phyloP scores from a whole-genome alignment of 148 eudicot species.

The Pouteria glomerata region DNA sequence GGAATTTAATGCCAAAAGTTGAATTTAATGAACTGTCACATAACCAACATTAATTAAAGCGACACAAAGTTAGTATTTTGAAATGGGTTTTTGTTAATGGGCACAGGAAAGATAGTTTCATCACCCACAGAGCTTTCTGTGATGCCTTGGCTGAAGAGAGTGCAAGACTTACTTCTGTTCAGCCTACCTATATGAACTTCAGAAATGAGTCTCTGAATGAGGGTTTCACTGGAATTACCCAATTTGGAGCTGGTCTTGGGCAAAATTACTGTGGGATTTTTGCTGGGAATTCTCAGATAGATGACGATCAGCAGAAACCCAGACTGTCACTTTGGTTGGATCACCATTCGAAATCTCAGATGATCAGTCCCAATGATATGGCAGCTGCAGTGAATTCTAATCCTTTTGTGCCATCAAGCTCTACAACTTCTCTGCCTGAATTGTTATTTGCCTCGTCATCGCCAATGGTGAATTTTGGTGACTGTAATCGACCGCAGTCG shows the following conservation, averaged over 20 bases:
- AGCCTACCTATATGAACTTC: slow-evolving; percentile 49
- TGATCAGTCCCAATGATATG: background rate
- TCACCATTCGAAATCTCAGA: slow-evolving; percentile 11
- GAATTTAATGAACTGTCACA: slow-evolving; percentile 8
- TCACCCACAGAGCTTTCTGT: slow-evolving; percentile 93
- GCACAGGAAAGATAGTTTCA: slow-evolving; percentile 91
- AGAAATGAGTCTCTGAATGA: slow-evolving; percentile 25
- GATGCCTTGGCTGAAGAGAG: slow-evolving; percentile 90
- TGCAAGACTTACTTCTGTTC: slow-evolving; percentile 41
- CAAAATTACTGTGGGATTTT: slow-evolving; percentile 29
- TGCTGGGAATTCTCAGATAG: slow-evolving; percentile 25
- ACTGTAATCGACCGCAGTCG: slow-evolving; percentile 22
- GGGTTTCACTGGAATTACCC: slow-evolving; percentile 25
- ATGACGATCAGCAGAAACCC: slow-evolving; percentile 34
- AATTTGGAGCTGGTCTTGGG: slow-evolving; percentile 29
- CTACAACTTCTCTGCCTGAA: slow-evolving; percentile 30
- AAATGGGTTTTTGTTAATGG: background rate
- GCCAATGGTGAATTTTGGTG: slow-evolving; percentile 32
- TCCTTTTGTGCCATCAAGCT: slow-evolving; percentile 8
- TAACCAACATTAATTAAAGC: background rate
- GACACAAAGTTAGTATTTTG: background rate
- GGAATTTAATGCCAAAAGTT: background rate
- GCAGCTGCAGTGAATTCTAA: slow-evolving; percentile 12
- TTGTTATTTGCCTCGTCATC: slow-evolving; percentile 44
- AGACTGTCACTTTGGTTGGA: slow-evolving; percentile 37